Conservation (phyloP, 2,329 filamentous ascomycete species). For the Pseudopithomyces maydicus region DNA sequence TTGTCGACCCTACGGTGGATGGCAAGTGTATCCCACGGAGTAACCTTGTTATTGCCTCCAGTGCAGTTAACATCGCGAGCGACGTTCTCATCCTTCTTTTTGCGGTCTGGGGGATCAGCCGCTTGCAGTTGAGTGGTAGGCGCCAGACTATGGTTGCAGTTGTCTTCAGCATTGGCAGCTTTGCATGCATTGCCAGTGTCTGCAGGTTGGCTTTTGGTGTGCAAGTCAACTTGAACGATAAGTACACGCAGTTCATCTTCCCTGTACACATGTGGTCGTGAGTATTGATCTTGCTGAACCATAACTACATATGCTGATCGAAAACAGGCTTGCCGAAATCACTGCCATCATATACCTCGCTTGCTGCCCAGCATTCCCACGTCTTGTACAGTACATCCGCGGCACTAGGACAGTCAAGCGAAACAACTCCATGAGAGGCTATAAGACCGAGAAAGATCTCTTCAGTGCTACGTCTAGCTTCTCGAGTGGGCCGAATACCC, state of each 20-base stretch:
- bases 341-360: slow-evolving; percentile 12
- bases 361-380: slow-evolving; percentile 14
- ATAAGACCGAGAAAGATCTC: slow-evolving; percentile 2
- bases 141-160: slow-evolving; percentile 8
- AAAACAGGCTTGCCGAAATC: slow-evolving; percentile 11
- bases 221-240: not conserved
- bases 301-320: not conserved
- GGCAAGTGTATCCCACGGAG: slow-evolving; percentile 24
- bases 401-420: slow-evolving; percentile 9
- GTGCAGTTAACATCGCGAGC: slow-evolving; percentile 26
- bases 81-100: slow-evolving; percentile 25
- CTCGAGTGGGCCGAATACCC: not conserved
- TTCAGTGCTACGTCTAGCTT: slow-evolving; percentile 2
- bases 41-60: slow-evolving; percentile 15
- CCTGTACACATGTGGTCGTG: slow-evolving; percentile 16
- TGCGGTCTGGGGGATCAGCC: slow-evolving; percentile 11
- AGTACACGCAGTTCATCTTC: slow-evolving; percentile 11
- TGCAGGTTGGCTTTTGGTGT: slow-evolving; percentile 13
- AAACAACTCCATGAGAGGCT: not conserved
- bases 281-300: not conserved
- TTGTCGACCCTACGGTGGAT: slow-evolving; percentile 16
- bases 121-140: slow-evolving; percentile 8
- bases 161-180: slow-evolving; percentile 12
- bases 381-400: slow-evolving; percentile 13
- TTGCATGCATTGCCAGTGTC: slow-evolving; percentile 15